Percentiles rank a stretch among this genome's conserved stretches.
These are phyloP conservation scores for Candida albicans DNA, from an alignment of 1,139 yeast species.

Conservation along the genomic window DNA sequence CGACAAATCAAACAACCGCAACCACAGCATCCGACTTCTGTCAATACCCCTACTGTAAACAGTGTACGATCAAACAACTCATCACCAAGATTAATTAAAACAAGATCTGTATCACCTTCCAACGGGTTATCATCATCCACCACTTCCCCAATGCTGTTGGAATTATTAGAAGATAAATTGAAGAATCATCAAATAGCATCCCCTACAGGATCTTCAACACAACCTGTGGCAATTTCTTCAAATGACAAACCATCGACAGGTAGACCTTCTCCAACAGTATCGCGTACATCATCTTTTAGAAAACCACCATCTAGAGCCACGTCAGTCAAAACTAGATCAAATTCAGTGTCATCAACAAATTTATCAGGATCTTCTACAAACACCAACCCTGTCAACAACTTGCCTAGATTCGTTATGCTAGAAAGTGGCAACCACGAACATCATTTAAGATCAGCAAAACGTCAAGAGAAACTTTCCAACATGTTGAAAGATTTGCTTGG, in stretches of 20 bases:
- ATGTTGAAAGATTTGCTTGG: constrained; percentile 87
- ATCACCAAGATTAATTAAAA: constrained; percentile 17
- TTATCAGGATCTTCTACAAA: constrained; percentile 5
- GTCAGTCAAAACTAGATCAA: constrained; percentile 6
- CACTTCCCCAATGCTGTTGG: constrained; percentile 17
- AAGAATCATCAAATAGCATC: constrained; percentile 4
- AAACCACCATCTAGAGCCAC: constrained; percentile 11
- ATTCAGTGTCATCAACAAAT: constrained; percentile 6
- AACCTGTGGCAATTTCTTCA: constrained; percentile 4
- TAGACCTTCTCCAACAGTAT: constrained; percentile 12
- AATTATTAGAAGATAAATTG: constrained; percentile 15
- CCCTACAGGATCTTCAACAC: constrained; percentile 2
- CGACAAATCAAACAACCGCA: constrained; percentile 16
- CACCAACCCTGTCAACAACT: constrained; percentile 6
- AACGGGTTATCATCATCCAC: constrained; percentile 13
- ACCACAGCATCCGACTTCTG: constrained; percentile 9
- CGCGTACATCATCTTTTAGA: constrained; percentile 12
- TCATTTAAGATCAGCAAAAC: constrained; percentile 67
- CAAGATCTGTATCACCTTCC: constrained; percentile 16
- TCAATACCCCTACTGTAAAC: neutral
- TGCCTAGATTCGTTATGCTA: constrained; percentile 51
- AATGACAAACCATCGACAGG: constrained; percentile 4
- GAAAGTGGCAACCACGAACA: constrained; percentile 81
- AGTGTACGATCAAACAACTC: constrained; percentile 8
- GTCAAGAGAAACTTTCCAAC: constrained; percentile 84